A percentile compares a stretch with the other conserved stretches of the same genome.
These are phyloP conservation scores for Floccularia luteovirens DNA, from an alignment of 768 basidiomycete species.

Conservation along the genomic window DNA sequence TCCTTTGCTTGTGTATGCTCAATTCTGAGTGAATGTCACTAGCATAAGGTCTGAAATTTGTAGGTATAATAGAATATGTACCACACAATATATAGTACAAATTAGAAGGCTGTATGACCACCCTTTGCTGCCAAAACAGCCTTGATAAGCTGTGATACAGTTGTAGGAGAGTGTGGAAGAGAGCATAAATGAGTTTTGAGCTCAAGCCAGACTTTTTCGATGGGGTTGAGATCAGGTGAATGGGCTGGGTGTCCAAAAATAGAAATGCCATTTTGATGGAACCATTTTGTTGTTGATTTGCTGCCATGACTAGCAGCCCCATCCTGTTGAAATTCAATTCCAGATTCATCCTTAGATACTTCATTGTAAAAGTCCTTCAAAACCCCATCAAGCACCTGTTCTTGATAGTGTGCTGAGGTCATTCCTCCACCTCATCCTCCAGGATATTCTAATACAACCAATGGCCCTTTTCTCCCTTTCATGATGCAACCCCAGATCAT, in stretches of 20 bases:
- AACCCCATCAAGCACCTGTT: slow-evolving; percentile 13
- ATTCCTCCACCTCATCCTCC: slow-evolving; percentile 12
- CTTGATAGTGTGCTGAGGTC: slow-evolving; percentile 9
- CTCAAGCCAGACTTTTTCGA: slow-evolving; percentile 16
- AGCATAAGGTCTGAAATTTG: background rate
- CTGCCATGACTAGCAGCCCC: slow-evolving; percentile 6
- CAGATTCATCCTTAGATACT: background rate
- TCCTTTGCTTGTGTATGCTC: background rate
- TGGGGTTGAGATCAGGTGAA: slow-evolving; percentile 18
- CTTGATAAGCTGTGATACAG: slow-evolving; percentile 5
- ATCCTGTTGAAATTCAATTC: background rate
- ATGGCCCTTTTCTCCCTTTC: slow-evolving; percentile 3
- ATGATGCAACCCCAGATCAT: slow-evolving; percentile 18
- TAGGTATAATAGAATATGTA: background rate
- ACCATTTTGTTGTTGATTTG: slow-evolving; percentile 11
- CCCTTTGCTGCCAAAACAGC: slow-evolving; percentile 6
- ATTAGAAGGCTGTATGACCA: background rate
- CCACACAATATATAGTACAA: background rate
- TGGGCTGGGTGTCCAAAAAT: slow-evolving; percentile 14
- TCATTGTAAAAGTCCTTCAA: slow-evolving; percentile 8
- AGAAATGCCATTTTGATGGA: slow-evolving; percentile 9
- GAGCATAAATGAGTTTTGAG: slow-evolving; percentile 11
- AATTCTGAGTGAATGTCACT: background rate
- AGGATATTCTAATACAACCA: slow-evolving; percentile 12
- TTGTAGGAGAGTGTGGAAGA: slow-evolving; percentile 8